Evolutionary conservation across 1,284 basidiomycete genomes (phyloP), one percentile per base, ranked within the genome.

Genomic region (Ceratobasidium papillatum): DNA sequence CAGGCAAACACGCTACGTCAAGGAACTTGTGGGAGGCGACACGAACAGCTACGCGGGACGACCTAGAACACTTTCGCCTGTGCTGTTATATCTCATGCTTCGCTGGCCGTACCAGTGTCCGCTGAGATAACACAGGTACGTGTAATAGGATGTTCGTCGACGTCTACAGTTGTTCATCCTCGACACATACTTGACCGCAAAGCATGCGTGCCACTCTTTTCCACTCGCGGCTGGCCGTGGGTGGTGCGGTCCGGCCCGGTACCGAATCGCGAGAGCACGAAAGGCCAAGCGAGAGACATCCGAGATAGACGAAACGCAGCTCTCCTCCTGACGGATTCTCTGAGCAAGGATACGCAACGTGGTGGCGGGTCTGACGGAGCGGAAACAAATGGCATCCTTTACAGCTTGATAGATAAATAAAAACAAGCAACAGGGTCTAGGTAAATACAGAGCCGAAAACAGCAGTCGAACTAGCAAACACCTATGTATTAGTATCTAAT

Each of bases 251-350:
- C 30, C 54, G 54, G 54, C 54, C 54, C 49, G 54, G 54, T 7
- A 56, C 54, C 54, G 54, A 56, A 56, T 56, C 54, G 54, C 30
- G 54, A 27, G 54, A 34, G 54, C 25, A 12, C 19, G 54, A 56
- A 56, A 56, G 54, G 32, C 27, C 54, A 19, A 34, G 54, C 54
- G 54, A 34, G 32, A 34, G 30, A 14, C 17, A 34, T 19, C 11
- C 11, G 17, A 56, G 54, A 19, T 34, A 34, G n/a, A 34, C 54
- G 30, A 34, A 5, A 12, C 17, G 19, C 30, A 34, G 54, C 54
- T 56, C 54, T 56, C 54, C 54, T 56, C 54, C 54, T 9, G 27
- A 32, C 4, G 54, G 54, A 34, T 19, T 56, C 54, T 56, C 30
- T 19, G 54, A 56, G 54, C 54, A 25, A 25, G 5, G 30, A 19